Evolutionary conservation across 176 grass and related monocot genomes (phyloP), one percentile per base, ranked within the genome.

Genomic region (Echinochloa phyllopogon): DNA sequence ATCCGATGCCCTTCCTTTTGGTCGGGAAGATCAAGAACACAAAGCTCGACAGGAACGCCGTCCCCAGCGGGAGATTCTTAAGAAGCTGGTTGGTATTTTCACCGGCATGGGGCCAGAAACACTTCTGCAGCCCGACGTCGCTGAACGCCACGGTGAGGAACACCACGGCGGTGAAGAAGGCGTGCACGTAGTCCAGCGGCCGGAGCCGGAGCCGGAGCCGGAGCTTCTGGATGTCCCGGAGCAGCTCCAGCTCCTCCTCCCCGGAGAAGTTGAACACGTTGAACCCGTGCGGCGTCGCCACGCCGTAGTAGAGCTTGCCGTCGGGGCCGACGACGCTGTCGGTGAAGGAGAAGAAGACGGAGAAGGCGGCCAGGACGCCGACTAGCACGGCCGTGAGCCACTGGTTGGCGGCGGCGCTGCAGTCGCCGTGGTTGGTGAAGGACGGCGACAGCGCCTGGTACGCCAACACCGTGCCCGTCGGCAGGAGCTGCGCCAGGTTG

Each of bases 381-480:
- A 84, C 70, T 4, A 91, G 69, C 1, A 1, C 21, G 0, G 45
- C 44, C 20, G 89, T 80, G 41, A 91, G 84, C 57, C 49, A 87
- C 75, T 2, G 20, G 80, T 87, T 90, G 25, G 84, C 59, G 3
- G 71, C 2, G 0, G 4, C 14, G 9, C 9, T 8, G 79, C 90
- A 92, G 1, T 21, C 10, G 10, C 94, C 94, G 13, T 94, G 87
- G n/a, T 77, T 83, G 27, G 85, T 94, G 62, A 90, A 94, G 24
- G 91, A 94, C 11, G 94, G 85, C 0, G 92, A 64, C 51, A 94
- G 76, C 9, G 92, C 85, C 62, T 92, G 92, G 94, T 78, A 90
- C 27, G 89, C 88, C 38, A 93, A 86, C 52, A 66, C 72, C 55
- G 92, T 93, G 12, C 94, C 93, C 60, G 78, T 83, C n/a, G 78